Conservation (phyloP, 805 yeast species). For the Alloascoidea hylecoeti region DNA sequence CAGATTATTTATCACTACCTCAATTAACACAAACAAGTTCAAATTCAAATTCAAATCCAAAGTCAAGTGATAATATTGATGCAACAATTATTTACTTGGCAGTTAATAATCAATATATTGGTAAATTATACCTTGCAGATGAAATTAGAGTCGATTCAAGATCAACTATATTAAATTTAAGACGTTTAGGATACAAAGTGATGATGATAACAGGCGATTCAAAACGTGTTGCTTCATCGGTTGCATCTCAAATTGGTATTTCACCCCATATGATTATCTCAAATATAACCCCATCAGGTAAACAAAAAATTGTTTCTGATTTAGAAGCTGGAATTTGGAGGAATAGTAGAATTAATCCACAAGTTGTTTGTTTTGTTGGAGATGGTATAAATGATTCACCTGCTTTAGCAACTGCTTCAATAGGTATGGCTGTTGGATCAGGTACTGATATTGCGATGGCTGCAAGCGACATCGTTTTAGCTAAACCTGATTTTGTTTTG, state of each 20-base stretch:
- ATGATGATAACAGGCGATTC: conserved; percentile 92
- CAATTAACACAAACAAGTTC: too few species aligned
- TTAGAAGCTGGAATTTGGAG: conserved; percentile 26
- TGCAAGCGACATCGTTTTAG: conserved; percentile 58
- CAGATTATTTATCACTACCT: background rate
- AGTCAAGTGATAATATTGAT: conserved; percentile 15
- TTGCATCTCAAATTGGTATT: conserved; percentile 60
- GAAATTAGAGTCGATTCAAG: conserved; percentile 50
- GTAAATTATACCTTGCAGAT: conserved; percentile 58
- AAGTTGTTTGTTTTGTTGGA: conserved; percentile 44
- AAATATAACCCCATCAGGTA: conserved; percentile 64
- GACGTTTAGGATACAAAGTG: conserved; percentile 36
- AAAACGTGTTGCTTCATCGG: conserved; percentile 38
- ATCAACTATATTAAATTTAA: conserved; percentile 42
- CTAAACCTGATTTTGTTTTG: conserved; percentile 15
- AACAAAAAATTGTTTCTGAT: conserved; percentile 48
- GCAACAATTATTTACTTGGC: conserved; percentile 41
- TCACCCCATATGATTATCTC: conserved; percentile 51
- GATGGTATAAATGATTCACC: conserved; percentile 83
- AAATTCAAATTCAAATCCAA: too few species aligned
- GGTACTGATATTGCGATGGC: conserved; percentile 69
- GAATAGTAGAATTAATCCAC: background rate
- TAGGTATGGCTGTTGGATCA: conserved; percentile 63
- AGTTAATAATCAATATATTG: conserved; percentile 43
- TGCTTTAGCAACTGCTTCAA: conserved; percentile 59